Conservation (phyloP, 164 flowering plant species). For the Nymphaea colorata region DNA sequence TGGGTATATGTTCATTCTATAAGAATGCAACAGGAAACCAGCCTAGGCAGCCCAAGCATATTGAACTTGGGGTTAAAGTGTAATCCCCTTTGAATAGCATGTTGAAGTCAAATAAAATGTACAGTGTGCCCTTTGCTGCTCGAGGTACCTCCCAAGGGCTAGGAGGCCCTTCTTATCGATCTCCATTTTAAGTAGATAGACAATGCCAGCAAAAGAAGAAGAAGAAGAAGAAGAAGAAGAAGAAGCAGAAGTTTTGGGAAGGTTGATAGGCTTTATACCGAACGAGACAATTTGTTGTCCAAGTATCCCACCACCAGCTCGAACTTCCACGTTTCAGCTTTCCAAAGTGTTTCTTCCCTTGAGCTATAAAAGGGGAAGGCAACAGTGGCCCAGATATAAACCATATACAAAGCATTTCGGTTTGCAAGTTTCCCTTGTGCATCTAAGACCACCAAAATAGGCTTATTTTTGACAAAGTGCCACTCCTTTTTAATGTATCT, state of each 20-base stretch:
- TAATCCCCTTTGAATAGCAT: too few relatives aligned
- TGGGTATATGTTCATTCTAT: neutral
- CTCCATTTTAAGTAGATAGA: too few relatives aligned
- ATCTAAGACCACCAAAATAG: slow-evolving; percentile 61
- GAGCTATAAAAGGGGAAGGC: slow-evolving; percentile 63
- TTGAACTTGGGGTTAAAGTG: too few relatives aligned
- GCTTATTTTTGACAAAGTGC: slow-evolving; percentile 32
- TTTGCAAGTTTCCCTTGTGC: slow-evolving; percentile 35
- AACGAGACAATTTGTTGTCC: slow-evolving; percentile 13
- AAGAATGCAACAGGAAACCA: neutral
- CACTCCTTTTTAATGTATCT: slow-evolving; percentile 36
- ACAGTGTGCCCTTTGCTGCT: too few relatives aligned
- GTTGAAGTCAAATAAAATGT: too few relatives aligned
- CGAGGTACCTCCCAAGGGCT: too few relatives aligned
- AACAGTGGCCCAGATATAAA: slow-evolving; percentile 54
- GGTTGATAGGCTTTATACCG: neutral
- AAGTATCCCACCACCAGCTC: slow-evolving; percentile 32
- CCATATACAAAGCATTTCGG: slow-evolving; percentile 54
- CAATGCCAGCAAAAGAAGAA: too few relatives aligned
- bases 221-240: too few relatives aligned
- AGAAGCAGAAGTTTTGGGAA: neutral
- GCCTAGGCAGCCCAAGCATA: too few relatives aligned
- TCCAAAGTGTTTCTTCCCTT: slow-evolving; percentile 61
- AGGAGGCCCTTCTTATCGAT: too few relatives aligned
- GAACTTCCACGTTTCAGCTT: slow-evolving; percentile 34